Base-by-base conservation (phyloP, 202 grass and related monocot genomes). In the Brachypodium distachyon region DNA sequence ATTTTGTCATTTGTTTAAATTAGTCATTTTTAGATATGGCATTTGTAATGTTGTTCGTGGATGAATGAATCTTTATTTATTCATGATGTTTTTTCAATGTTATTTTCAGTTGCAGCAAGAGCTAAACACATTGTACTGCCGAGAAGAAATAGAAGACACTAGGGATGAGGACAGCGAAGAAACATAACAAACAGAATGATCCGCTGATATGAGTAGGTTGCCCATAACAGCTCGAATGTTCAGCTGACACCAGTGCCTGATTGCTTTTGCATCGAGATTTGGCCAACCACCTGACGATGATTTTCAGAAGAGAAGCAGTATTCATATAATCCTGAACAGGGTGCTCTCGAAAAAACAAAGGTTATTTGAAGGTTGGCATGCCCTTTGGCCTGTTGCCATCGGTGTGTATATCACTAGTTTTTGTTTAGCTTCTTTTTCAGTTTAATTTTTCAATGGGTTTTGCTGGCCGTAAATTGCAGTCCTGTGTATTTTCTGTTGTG, bases 41-140 rank as follows among this genome's bases (percentile, higher is more conserved):
- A 56, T 75, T 33, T 44, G 19, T 65, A 14, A 6, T 81, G 32
- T 32, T 4, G 6, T 25, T 34, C 34, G 31, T 74, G 38, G 5
- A 32, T 38, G 23, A 57, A 56, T 12, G 44, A 73, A 44, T 17
- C 18, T 38, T 69, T n/a, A 50, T 77, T 64, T n/a, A 50, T 77
- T 64, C 28, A 47, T 61, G 16, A 61, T 78, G 54, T 41, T 73
- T 62, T 31, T 32, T 37, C 3, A 12, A 41, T 60, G 22, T 46
- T 18, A 57, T 54, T 85, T 85, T 61, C 96, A 99, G 90, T 87
- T 99, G 82, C 83, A 99, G 79, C 87, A 96, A 86, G 92, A 96
- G 78, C 39, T 99, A 81, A 96, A 96, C 84, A 75, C 85, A 27
- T 76, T 99, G 42, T 99, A 99, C 55, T 96, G 83, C 80, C 87